Base-by-base conservation (phyloP, 768 basidiomycete genomes). In the Clavaria fumosa region DNA sequence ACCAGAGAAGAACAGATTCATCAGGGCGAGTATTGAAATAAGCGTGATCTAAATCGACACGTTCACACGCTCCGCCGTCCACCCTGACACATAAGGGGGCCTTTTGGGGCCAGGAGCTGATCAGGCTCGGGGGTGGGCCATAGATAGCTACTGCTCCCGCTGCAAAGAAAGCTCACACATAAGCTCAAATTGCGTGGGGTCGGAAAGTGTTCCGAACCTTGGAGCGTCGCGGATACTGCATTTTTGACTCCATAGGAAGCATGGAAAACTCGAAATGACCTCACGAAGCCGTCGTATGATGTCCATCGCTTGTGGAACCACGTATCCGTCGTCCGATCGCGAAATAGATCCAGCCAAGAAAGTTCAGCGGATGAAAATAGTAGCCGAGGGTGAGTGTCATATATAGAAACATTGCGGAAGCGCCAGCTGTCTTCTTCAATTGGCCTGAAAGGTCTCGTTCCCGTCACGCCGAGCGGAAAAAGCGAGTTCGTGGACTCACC, bases 361-460 rank as follows among this genome's bases (percentile, higher is more conserved):
- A 9, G 6, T n/a, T 33, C 6, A 14, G 5, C 6, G 14, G 14
- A 33, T n/a, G 31, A 33, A 14, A 33, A 33, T 14, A 5, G 9
- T 14, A 33, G 9, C 6, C 5, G 6, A 33, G 31, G 31, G 14
- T 33, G 31, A n/a, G 31, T 33, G 31, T 33, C 31, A 33, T 6
- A 33, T 19, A 33, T 33, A 19, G 31, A 33, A 6, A 33, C 31
- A 33, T 33, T 14, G 31, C 31, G 31, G 14, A 33, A 33, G 19
- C 31, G 31, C 31, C 31, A 33, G 19, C 31, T 33, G 14, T 33
- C 31, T 14, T 33, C 31, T n/a, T 14, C 14, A 5, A 14, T 19
- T 33, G 31, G 31, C 31, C 31, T 33, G 14, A 14, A 5, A 33
- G n/a, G n/a, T n/a, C n/a, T n/a, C n/a, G 14, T 33, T n/a, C 5